Evolutionary conservation across 768 basidiomycete genomes (phyloP).

Genomic region (Macrolepiota albuminosa): DNA sequence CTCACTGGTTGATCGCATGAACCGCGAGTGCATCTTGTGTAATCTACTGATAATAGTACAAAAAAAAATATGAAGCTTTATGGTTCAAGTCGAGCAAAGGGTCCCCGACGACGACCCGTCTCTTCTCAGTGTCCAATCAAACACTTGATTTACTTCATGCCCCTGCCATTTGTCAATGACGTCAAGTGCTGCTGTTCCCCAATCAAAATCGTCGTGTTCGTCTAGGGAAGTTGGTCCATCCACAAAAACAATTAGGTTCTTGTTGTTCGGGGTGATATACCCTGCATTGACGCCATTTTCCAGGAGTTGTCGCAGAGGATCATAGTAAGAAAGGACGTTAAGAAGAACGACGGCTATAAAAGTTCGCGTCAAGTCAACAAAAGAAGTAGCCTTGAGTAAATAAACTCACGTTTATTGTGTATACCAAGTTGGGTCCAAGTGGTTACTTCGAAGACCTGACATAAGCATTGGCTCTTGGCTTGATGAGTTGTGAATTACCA

Average conservation of each 20-base stretch:
- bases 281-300: constrained; percentile 60
- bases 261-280: constrained; percentile 66
- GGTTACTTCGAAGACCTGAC: constrained; percentile 80
- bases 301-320: constrained; percentile 76
- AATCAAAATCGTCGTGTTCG: constrained; percentile 63
- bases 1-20: neutral
- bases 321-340: constrained; percentile 83
- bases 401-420: constrained; percentile 66
- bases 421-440: constrained; percentile 95
- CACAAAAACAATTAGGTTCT: constrained; percentile 64
- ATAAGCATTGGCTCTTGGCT: neutral
- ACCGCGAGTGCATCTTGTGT: neutral
- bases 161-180: constrained; percentile 61
- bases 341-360: constrained; percentile 71
- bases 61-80: neutral
- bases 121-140: constrained; percentile 44
- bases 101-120: constrained; percentile 20
- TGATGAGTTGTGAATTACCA: neutral
- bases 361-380: neutral
- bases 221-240: constrained; percentile 57
- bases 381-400: neutral
- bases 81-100: constrained; percentile 4
- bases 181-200: constrained; percentile 67
- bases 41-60: neutral
- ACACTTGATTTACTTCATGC: constrained; percentile 27